Evolutionary conservation across 148 eudicot genomes (phyloP).

Genomic region (Tetragonia tetragonoides): DNA sequence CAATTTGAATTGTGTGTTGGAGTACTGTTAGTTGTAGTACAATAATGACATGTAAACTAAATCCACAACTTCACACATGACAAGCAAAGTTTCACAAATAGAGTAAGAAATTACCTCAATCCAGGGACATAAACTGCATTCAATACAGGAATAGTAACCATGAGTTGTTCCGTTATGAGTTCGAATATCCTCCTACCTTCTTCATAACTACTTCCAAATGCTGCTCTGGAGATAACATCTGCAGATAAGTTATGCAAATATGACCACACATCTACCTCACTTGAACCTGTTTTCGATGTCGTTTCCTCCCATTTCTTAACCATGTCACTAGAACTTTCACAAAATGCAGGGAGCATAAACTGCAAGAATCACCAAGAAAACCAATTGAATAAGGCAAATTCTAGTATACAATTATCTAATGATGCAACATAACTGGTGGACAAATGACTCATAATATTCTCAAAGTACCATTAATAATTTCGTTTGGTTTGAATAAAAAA

Average conservation of each 20-base stretch:
- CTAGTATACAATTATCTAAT: neutral
- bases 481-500: too few species aligned
- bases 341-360: constrained; percentile 31
- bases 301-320: constrained; percentile 31
- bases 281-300: constrained; percentile 16
- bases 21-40: too few species aligned
- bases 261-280: constrained; percentile 35
- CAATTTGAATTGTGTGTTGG: too few species aligned
- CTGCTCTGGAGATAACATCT: constrained; percentile 37
- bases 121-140: constrained; percentile 32
- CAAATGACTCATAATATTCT: neutral
- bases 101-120: constrained; percentile 22
- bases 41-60: too few species aligned
- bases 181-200: constrained; percentile 31
- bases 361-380: neutral
- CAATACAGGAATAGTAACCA: neutral
- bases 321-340: constrained; percentile 19
- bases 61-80: too few species aligned
- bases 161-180: constrained; percentile 27
- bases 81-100: too few species aligned
- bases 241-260: constrained; percentile 25
- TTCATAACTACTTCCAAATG: constrained; percentile 35
- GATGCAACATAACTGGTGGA: neutral
- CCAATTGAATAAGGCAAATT: neutral
- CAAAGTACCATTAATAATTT: too few species aligned